phyloP scores from a whole-genome alignment of 2,329 filamentous ascomycete genomes.

The Exophiala viscosa region DNA sequence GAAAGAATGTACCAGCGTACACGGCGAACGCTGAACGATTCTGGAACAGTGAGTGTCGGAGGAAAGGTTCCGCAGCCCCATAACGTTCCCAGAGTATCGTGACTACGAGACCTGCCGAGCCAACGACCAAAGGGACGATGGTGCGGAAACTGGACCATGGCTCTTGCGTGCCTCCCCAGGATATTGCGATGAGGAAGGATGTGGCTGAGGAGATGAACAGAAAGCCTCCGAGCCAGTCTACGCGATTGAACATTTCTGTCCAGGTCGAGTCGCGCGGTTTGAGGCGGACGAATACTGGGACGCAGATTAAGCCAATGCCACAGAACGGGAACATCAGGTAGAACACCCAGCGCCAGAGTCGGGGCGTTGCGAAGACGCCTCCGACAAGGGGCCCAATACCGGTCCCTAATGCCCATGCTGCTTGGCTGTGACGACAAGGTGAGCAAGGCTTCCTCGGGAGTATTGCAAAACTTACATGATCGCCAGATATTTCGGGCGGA shows the following conservation, averaged over 20 bases:
- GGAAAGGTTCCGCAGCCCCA: constrained; percentile 35
- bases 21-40: constrained; percentile 36
- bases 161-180: constrained; percentile 41
- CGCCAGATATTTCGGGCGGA: constrained; percentile 34
- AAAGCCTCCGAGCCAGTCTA: constrained; percentile 44
- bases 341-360: constrained; percentile 34
- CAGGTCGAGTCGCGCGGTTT: constrained; percentile 29
- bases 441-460: not conserved
- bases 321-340: constrained; percentile 42
- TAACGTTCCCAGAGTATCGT: constrained; percentile 38
- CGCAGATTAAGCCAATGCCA: constrained; percentile 24
- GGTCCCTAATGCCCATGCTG: constrained; percentile 34
- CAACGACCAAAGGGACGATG: constrained; percentile 39
- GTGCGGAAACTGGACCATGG: constrained; percentile 40
- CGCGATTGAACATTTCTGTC: constrained; percentile 26
- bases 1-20: constrained; percentile 41
- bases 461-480: constrained; percentile 28
- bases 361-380: constrained; percentile 39
- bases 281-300: constrained; percentile 35
- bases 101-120: constrained; percentile 31
- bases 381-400: constrained; percentile 37
- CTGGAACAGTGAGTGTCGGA: constrained; percentile 38
- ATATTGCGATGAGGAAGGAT: constrained; percentile 41
- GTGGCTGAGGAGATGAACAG: constrained; percentile 39
- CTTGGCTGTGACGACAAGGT: constrained; percentile 8